Percentiles rank a stretch among this genome's conserved stretches.
phyloP scores from a whole-genome alignment of 306 rosid genomes.

The Cercis canadensis region DNA sequence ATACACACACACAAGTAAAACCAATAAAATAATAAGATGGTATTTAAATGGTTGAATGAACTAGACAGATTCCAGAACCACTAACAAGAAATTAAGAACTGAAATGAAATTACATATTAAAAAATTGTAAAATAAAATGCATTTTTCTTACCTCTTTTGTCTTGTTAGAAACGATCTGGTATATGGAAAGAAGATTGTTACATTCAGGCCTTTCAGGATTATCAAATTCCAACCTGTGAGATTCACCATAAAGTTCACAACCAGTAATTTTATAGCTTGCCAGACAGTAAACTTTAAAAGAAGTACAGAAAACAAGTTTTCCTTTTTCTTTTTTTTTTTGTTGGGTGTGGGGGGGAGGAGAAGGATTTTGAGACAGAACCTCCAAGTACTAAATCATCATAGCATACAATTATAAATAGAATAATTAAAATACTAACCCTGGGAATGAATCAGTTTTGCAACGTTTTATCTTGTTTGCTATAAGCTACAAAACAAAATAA shows the following conservation, averaged over 20 bases:
- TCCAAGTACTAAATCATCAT: constrained; percentile 30
- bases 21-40: not conserved
- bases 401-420: constrained; percentile 39
- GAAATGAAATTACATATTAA: constrained; percentile 3
- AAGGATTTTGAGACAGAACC: constrained; percentile 13
- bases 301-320: constrained; percentile 1
- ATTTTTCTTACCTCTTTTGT: constrained; percentile 76
- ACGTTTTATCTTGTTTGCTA: constrained; percentile 92
- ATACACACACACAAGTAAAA: constrained; percentile 1
- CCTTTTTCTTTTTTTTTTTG: too few species aligned
- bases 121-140: constrained; percentile 4
- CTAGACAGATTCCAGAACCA: constrained; percentile 22
- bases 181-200: constrained; percentile 90
- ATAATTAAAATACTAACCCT: constrained; percentile 60
- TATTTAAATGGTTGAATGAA: constrained; percentile 19
- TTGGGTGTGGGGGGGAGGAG: not conserved
- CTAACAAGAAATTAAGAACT: constrained; percentile 12
- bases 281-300: constrained; percentile 27
- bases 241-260: constrained; percentile 39
- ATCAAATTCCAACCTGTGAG: constrained; percentile 80
- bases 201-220: constrained; percentile 97
- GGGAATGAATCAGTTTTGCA: constrained; percentile 95
- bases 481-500: constrained; percentile 63
- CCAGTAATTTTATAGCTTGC: constrained; percentile 20
- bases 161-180: constrained; percentile 79